These are phyloP conservation scores for Amoebophrya sp. DNA, from an alignment of 169 alveolate species.

Conservation along the genomic window DNA sequence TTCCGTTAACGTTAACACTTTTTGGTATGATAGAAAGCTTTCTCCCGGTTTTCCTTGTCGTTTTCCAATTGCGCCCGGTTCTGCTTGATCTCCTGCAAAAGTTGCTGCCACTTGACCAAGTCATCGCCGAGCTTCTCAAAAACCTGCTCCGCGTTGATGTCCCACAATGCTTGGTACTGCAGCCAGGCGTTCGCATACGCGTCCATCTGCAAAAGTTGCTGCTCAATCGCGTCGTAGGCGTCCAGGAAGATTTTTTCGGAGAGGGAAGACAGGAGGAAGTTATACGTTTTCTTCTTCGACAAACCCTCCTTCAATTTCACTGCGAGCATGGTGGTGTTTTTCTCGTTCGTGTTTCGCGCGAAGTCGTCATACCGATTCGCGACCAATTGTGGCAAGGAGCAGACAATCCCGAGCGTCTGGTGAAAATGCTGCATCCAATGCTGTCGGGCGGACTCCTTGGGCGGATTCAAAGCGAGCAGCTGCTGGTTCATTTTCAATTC, in stretches of 20 bases:
- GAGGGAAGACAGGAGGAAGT: background rate
- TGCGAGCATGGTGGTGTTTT: background rate
- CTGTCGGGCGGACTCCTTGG: conserved; percentile 54
- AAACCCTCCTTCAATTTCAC: background rate
- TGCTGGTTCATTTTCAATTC: conserved; percentile 43
- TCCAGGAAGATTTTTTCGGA: background rate
- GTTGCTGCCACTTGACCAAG: conserved; percentile 87
- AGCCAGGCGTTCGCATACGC: conserved; percentile 87
- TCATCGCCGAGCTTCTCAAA: conserved; percentile 78
- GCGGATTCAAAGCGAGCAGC: conserved; percentile 45
- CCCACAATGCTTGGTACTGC: conserved; percentile 92
- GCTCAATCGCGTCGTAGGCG: conserved; percentile 6
- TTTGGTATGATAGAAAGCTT: too few relatives aligned
- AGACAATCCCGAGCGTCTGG: conserved; percentile 41
- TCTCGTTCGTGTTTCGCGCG: background rate
- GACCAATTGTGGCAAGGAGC: conserved; percentile 41
- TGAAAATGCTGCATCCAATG: conserved; percentile 49
- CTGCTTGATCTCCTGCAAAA: conserved; percentile 79
- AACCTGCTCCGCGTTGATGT: conserved; percentile 75
- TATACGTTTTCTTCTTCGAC: background rate
- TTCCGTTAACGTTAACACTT: too few relatives aligned
- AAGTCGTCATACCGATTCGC: background rate
- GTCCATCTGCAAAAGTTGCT: conserved; percentile 44
- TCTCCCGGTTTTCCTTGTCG: background rate
- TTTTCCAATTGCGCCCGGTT: conserved; percentile 9